Conservation (phyloP, 345 rosid species). For the Brassica rapa region DNA sequence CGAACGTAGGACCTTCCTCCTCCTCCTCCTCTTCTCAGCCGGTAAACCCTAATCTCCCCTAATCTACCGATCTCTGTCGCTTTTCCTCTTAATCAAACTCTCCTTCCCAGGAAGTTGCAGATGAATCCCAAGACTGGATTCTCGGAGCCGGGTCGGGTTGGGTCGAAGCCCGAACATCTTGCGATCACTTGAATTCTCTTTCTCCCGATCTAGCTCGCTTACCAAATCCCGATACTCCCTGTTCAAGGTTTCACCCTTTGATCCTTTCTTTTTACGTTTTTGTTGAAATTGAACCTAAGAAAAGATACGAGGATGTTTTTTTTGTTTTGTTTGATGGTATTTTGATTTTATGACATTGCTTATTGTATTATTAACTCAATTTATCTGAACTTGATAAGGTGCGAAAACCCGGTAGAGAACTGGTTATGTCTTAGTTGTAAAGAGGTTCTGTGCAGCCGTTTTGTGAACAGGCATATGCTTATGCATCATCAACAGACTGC, state of each 20-base stretch:
- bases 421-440: constrained; percentile 85
- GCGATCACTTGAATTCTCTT: constrained; percentile 70
- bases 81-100: not conserved
- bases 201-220: constrained; percentile 65
- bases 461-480: constrained; percentile 87
- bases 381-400: constrained; percentile 46
- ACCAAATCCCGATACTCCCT: constrained; percentile 68
- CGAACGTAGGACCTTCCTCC: constrained; percentile 32
- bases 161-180: constrained; percentile 81
- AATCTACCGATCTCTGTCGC: not conserved
- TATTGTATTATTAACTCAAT: not conserved
- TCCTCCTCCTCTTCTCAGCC: constrained; percentile 34
- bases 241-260: constrained; percentile 51
- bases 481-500: constrained; percentile 62
- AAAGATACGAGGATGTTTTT: not conserved
- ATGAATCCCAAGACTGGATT: constrained; percentile 46
- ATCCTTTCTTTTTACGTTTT: not conserved
- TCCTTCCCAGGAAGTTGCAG: constrained; percentile 32
- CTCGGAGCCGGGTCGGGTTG: constrained; percentile 81
- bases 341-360: not conserved
- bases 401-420: constrained; percentile 77
- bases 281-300: not conserved
- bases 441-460: constrained; percentile 90
- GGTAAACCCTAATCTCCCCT: constrained; percentile 18
- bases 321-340: not conserved